These are phyloP conservation scores for Hanseniaspora thailandica DNA, from an alignment of 805 yeast species.

Conservation along the genomic window DNA sequence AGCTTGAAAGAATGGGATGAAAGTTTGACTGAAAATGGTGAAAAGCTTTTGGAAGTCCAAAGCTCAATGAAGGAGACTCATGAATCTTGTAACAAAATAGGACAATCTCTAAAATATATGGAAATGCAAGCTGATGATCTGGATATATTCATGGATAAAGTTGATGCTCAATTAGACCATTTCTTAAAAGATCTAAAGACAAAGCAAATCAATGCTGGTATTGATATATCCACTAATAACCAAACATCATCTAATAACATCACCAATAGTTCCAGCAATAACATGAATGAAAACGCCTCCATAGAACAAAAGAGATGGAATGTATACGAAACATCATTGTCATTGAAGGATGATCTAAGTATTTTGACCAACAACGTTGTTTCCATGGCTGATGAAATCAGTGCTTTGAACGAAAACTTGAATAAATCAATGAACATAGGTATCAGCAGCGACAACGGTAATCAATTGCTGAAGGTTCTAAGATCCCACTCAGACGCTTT, in stretches of 20 bases:
- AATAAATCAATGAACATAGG: constrained; percentile 40
- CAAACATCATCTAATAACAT: constrained; percentile 18
- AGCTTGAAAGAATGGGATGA: constrained; percentile 80
- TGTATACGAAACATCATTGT: constrained; percentile 78
- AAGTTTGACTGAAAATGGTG: constrained; percentile 65
- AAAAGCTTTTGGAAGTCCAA: constrained; percentile 58
- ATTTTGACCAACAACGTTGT: constrained; percentile 64
- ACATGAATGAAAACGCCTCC: constrained; percentile 37
- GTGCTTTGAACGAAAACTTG: constrained; percentile 68
- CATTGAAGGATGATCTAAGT: constrained; percentile 69
- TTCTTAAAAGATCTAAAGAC: constrained; percentile 15
- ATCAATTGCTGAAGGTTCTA: constrained; percentile 66
- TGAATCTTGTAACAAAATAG: constrained; percentile 70
- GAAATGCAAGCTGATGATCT: constrained; percentile 88
- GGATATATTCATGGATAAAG: constrained; percentile 67
- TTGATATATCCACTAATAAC: constrained; percentile 13
- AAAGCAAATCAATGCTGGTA: constrained; percentile 3
- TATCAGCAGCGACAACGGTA: constrained; percentile 32
- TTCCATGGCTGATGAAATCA: constrained; percentile 67
- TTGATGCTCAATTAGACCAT: constrained; percentile 36
- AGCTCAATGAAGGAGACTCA: constrained; percentile 11
- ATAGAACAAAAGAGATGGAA: constrained; percentile 61
- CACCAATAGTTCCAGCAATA: constrained; percentile 8
- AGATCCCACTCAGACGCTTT: constrained; percentile 83
- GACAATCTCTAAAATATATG: constrained; percentile 73